phyloP scores from a whole-genome alignment of 2,329 filamentous ascomycete species.

The Bimuria novae-zelandiae region DNA sequence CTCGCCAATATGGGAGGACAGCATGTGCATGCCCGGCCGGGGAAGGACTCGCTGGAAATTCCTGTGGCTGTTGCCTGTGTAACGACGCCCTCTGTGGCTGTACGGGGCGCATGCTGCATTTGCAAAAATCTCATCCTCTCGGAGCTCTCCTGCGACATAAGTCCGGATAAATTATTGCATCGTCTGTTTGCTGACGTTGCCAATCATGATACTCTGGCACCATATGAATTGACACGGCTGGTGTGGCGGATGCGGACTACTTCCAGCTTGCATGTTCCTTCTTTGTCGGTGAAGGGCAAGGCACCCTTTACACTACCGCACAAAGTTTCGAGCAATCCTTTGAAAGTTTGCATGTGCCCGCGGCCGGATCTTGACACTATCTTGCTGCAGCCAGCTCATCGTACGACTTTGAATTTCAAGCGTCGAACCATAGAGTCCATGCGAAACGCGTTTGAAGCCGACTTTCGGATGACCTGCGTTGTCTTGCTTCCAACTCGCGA shows the following conservation, averaged over 20 bases:
- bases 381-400: neutral
- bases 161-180: too few species aligned
- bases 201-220: neutral
- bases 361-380: neutral
- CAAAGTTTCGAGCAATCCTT: too few species aligned
- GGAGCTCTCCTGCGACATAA: too few species aligned
- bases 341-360: too few species aligned
- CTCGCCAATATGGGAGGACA: neutral
- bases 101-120: neutral
- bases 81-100: constrained; percentile 4
- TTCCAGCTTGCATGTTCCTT: too few species aligned
- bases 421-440: too few species aligned
- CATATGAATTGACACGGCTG: neutral
- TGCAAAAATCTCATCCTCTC: too few species aligned
- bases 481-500: too few species aligned
- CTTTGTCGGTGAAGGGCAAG: too few species aligned
- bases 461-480: too few species aligned
- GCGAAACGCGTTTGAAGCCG: neutral
- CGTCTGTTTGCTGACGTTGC: too few species aligned
- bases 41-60: neutral
- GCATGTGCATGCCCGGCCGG: neutral
- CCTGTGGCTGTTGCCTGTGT: neutral
- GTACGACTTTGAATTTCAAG: constrained; percentile 9
- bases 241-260: neutral
- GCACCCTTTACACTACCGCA: too few species aligned